phyloP scores from a whole-genome alignment of 2,329 filamentous ascomycete species.

The Colletotrichum sp. region DNA sequence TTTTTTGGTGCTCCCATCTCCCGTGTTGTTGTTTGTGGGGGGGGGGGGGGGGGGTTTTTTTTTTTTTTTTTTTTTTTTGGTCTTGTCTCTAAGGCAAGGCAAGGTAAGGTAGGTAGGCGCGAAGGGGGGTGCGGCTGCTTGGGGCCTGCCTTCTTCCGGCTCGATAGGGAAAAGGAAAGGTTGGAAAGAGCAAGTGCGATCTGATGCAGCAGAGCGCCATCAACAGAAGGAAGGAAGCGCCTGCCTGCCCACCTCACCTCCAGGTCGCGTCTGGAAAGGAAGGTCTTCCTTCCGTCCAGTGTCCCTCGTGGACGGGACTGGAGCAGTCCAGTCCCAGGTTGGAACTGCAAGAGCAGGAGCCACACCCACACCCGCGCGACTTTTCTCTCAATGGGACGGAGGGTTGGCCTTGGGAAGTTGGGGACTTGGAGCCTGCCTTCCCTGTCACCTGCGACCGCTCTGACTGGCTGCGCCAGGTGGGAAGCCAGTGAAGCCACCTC shows the following conservation, averaged over 20 bases:
- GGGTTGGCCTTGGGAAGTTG: not conserved
- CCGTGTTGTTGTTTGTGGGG: too few relatives aligned
- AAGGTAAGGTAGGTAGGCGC: not conserved
- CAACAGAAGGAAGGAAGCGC: not conserved
- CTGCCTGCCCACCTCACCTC: not conserved
- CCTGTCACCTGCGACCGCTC: not conserved
- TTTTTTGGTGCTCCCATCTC: too few relatives aligned
- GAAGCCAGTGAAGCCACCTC: not conserved
- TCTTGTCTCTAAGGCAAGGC: not conserved
- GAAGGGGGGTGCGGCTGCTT: not conserved
- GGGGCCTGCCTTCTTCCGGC: constrained; percentile 2
- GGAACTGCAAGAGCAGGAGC: not conserved
- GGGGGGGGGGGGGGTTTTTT: too few relatives aligned
- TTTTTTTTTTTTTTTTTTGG: not conserved
- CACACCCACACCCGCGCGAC: not conserved
- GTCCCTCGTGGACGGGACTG: not conserved
- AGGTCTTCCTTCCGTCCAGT: not conserved
- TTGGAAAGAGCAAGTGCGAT: not conserved
- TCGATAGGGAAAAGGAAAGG: not conserved
- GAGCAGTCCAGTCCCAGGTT: not conserved
- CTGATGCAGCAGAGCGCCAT: not conserved
- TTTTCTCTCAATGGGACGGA: not conserved
- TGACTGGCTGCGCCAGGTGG: not conserved
- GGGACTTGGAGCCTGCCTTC: not conserved
- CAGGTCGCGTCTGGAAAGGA: not conserved